Conservation (phyloP, 768 basidiomycete species). For the Russula dissimulans region DNA sequence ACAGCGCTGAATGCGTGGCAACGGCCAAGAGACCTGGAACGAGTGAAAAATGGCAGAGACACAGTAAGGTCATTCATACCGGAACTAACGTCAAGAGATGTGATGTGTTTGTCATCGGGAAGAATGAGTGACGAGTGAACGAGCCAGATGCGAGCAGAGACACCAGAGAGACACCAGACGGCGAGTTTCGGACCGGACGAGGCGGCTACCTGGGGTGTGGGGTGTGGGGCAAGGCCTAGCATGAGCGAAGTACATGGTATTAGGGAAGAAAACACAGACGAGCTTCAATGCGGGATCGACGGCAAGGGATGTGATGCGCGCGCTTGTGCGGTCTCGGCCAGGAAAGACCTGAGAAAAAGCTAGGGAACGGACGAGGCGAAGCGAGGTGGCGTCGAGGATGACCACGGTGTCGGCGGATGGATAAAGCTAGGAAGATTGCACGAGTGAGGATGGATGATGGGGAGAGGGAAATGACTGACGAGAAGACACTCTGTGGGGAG, state of each 20-base stretch:
- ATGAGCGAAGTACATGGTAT: neutral
- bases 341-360: slow-evolving; percentile 80
- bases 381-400: slow-evolving; percentile 59
- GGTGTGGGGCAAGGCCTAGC: no score
- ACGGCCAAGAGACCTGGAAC: slow-evolving; percentile 64
- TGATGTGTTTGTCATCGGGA: slow-evolving; percentile 44
- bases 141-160: slow-evolving; percentile 56
- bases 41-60: slow-evolving; percentile 24
- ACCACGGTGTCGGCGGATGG: slow-evolving; percentile 62
- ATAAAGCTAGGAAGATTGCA: slow-evolving; percentile 43
- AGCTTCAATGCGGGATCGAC: slow-evolving; percentile 77
- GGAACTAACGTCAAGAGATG: slow-evolving; percentile 62
- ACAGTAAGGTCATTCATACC: slow-evolving; percentile 35
- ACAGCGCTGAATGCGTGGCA: slow-evolving; percentile 49
- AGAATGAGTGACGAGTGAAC: slow-evolving; percentile 76
- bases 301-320: slow-evolving; percentile 49
- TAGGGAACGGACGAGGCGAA: slow-evolving; percentile 58
- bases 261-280: slow-evolving; percentile 37
- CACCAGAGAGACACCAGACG: slow-evolving; percentile 69
- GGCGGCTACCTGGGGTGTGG: slow-evolving; percentile 52
- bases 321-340: slow-evolving; percentile 34
- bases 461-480: slow-evolving; percentile 35
- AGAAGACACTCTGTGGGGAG: slow-evolving; percentile 48
- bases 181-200: slow-evolving; percentile 60
- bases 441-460: slow-evolving; percentile 4